A percentile compares a stretch with the other conserved stretches of the same genome.
phyloP scores from a whole-genome alignment of 306 rosid genomes.

The Dalbergia oliveri region DNA sequence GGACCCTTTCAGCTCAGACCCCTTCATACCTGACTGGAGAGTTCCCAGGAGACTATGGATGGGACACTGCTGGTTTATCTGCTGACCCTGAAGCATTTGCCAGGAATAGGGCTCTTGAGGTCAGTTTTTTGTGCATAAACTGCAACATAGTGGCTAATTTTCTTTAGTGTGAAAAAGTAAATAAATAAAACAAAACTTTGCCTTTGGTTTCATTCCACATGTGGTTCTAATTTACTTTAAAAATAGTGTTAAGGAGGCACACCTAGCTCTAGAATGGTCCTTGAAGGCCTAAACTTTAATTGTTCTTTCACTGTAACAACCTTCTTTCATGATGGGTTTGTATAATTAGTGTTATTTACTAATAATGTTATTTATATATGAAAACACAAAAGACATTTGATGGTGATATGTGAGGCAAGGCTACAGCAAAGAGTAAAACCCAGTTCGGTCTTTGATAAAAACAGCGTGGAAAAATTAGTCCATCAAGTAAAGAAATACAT shows the following conservation, averaged over 20 bases:
- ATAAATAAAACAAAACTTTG: neutral
- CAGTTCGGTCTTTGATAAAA: too few species aligned
- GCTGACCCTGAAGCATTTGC: slow-evolving; percentile 97
- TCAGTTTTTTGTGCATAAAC: slow-evolving; percentile 16
- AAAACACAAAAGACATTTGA: too few species aligned
- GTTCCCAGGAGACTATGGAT: slow-evolving; percentile 89
- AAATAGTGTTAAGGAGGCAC: neutral
- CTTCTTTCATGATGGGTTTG: neutral
- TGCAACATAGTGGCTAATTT: neutral
- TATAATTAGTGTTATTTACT: neutral
- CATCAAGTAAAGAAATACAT: too few species aligned
- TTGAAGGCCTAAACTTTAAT: neutral
- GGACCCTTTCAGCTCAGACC: slow-evolving; percentile 91
- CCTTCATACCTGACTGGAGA: slow-evolving; percentile 89
- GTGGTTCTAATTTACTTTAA: too few species aligned
- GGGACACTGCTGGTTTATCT: slow-evolving; percentile 91
- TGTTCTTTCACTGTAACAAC: neutral
- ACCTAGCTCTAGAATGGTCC: neutral
- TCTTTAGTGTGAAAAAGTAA: neutral
- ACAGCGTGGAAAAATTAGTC: too few species aligned
- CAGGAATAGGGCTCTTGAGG: slow-evolving; percentile 96
- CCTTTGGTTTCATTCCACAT: neutral
- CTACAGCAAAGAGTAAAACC: too few species aligned
- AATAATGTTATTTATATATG: too few species aligned
- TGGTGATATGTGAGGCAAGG: too few species aligned